Evolutionary conservation across 2,329 filamentous ascomycete species (phyloP), one percentile per base, ranked within the genome.

Genomic region (Tolypocladium nubicola): DNA sequence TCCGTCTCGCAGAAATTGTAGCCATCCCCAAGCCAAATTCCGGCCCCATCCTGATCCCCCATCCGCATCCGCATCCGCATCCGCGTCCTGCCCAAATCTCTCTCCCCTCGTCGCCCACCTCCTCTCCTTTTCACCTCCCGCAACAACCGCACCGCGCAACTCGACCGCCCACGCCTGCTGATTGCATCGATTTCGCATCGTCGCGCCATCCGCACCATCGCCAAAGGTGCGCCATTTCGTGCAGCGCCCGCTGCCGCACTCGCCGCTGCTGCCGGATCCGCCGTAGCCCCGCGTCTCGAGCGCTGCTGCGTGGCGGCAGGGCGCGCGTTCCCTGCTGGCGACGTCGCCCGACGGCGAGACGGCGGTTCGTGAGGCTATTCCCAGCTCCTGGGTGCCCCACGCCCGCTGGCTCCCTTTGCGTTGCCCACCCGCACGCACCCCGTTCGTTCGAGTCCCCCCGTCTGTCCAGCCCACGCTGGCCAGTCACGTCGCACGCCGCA

Each of bases 141-240:
- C 72, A 70, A 67, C 67, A 65, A 65, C 68, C 65, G 66, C 65
- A 66, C 64, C 64, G 65, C 69, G 66, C 60, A 66, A 65, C 62
- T 57, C 54, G 56, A 61, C 60, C 59, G 57, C 49, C 68, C 64
- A 69, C 64, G 66, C 60, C 53, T 59, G 52, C 60, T 54, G 57
- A 57, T 62, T 66, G 62, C 76, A 79, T 79, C 75, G 68, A 72
- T 72, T 68, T 65, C 63, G 61, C 69, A 69, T 69, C 65, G 57
- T 68, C 68, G 62, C 62, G 55, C 56, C 62, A 64, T 65, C 67
- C 57, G 61, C 66, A 62, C 61, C 70, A 74, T 74, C 71, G 58
- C 60, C 61, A 72, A 71, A 74, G 61, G 52, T 58, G 53, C 62
- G 63, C 67, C 66, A 70, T 72, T 71, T 61, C 68, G 66, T 70